Base-by-base conservation (phyloP, 1,139 yeast species). In the Kazachstania sp. region DNA sequence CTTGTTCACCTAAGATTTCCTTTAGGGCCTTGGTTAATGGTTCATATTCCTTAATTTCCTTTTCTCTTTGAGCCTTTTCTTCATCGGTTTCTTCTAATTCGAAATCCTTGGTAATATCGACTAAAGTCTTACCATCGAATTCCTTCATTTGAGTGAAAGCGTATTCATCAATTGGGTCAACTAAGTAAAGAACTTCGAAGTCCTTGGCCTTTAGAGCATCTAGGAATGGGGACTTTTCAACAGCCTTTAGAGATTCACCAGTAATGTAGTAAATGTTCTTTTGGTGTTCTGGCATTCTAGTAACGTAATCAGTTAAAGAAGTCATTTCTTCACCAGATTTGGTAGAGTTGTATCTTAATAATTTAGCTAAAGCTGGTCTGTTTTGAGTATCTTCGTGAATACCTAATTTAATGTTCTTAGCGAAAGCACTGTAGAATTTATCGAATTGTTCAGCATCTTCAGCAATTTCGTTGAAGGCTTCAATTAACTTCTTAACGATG, bases 261-360 rank as follows among this genome's bases (percentile, higher is more conserved):
- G 98, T 92, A 72, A 92, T 92, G 83, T 80, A 92, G 83, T 92
- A 92, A 67, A 92, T 87, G 80, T 94, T 92, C 94, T 94, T 90
- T 79, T 92, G 99, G 79, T 87, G 97, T 75, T 87, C 97, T 72
- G 94, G 96, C 99, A 92, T 92, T 77, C 98, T 87, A 61, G 97
- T 92, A 58, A 94, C 95, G 76, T 92, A 92, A 76, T 92, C 99
- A 63, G 94, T 74, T 68, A 92, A 80, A 44, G 98, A 90, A 61
- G 97, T 92, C 72, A 78, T 71, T 77, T 92, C 98, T 68, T 90
- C 98, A 60, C 79, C 68, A 55, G 97, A 84, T 78, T 90, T 92
- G 69, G 98, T 90, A 49, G 97, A 88, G 83, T 88, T 77, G 85
- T 78, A 94, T 79, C 98, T 86, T 74, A 94, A 81, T 70, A 94